A percentile compares a stretch with the other conserved stretches of the same genome.
Evolutionary conservation across 768 basidiomycete genomes (phyloP).

Genomic region (Russula emetica): DNA sequence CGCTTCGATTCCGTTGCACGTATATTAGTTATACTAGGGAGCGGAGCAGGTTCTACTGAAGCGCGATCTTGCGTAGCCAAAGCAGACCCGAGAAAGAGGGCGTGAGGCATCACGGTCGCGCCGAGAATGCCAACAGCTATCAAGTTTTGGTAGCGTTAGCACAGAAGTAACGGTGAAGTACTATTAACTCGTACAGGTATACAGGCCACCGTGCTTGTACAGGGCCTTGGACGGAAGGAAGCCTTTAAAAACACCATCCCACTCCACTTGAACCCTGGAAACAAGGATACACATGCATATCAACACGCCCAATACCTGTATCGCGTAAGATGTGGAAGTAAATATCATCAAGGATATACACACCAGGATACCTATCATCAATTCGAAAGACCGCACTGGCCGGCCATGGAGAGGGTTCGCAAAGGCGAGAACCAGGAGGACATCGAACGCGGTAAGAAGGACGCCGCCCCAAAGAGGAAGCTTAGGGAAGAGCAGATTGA

Average conservation of each 20-base stretch:
- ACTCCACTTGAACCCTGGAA: slow-evolving; percentile 22
- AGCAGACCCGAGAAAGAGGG: slow-evolving; percentile 43
- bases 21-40: background rate
- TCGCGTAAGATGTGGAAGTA: background rate
- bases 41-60: slow-evolving; percentile 1
- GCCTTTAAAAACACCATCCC: slow-evolving; percentile 23
- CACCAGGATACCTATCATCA: slow-evolving; percentile 42
- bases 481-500: slow-evolving; percentile 48
- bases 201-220: slow-evolving; percentile 23
- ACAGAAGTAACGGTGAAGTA: too few species aligned
- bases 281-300: slow-evolving; percentile 29
- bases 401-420: slow-evolving; percentile 55
- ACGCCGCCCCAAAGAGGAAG: slow-evolving; percentile 49
- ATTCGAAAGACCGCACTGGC: slow-evolving; percentile 66
- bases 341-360: background rate
- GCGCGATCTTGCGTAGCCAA: slow-evolving; percentile 43
- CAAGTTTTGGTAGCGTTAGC: background rate
- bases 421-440: slow-evolving; percentile 58
- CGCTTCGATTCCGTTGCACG: background rate
- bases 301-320: slow-evolving; percentile 25
- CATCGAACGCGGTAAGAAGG: slow-evolving; percentile 47
- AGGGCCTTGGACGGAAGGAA: slow-evolving; percentile 25
- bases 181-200: slow-evolving; percentile 21
- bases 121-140: slow-evolving; percentile 32
- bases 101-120: slow-evolving; percentile 49